phyloP scores from a whole-genome alignment of 169 alveolate species.

The Plasmodium blacklocki region DNA sequence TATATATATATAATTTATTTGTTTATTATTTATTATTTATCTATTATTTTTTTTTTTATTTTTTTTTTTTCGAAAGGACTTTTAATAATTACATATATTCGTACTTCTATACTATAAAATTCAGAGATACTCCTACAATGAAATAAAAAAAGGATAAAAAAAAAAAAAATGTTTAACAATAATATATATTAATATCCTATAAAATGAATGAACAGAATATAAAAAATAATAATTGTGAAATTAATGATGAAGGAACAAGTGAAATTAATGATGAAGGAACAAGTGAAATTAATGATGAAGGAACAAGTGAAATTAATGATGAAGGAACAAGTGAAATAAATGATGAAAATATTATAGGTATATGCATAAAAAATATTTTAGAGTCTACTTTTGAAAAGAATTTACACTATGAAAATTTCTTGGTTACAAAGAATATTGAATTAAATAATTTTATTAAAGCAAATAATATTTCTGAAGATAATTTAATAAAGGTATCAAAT shows the following conservation, averaged over 20 bases:
- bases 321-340: slow-evolving; percentile 41
- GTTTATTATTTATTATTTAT: too few species aligned
- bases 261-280: slow-evolving; percentile 66
- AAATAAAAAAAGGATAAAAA: not conserved
- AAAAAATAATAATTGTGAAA: not conserved
- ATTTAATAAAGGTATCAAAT: not conserved
- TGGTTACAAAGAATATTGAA: slow-evolving; percentile 45
- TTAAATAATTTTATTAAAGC: slow-evolving; percentile 41
- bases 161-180: not conserved
- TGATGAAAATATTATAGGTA: slow-evolving; percentile 54
- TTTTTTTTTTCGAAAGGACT: not conserved
- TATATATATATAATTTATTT: too few species aligned
- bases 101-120: too few species aligned
- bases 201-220: not conserved
- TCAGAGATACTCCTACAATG: not conserved
- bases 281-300: slow-evolving; percentile 58
- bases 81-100: too few species aligned
- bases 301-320: not conserved
- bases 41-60: not conserved
- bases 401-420: slow-evolving; percentile 23
- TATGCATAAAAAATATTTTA: slow-evolving; percentile 52
- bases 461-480: slow-evolving; percentile 19
- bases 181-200: not conserved
- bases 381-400: slow-evolving; percentile 43
- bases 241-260: slow-evolving; percentile 12